Conservation (phyloP, 2,329 filamentous ascomycete species). For the Sarocladium strictum region DNA sequence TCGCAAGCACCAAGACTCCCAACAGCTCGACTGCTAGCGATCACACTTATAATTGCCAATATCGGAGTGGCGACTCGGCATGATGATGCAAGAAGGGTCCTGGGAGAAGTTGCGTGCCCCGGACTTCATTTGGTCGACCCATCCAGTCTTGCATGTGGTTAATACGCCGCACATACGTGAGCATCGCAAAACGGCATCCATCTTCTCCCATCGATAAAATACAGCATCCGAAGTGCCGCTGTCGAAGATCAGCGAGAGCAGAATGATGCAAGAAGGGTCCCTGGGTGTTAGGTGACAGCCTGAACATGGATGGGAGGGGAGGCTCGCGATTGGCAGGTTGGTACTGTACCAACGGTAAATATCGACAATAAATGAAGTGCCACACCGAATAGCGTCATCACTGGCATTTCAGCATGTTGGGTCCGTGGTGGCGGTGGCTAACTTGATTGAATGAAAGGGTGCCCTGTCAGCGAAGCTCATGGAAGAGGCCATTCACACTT, state of each 20-base stretch:
- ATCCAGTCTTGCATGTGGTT: not conserved
- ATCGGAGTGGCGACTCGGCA: not conserved
- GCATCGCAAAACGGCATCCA: not conserved
- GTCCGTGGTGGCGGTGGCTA: not conserved
- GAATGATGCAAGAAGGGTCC: conserved; percentile 4
- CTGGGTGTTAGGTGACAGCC: not conserved
- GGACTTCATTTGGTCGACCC: not conserved
- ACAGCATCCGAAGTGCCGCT: not conserved
- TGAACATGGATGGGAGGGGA: not conserved
- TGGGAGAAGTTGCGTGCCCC: not conserved
- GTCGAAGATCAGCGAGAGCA: not conserved
- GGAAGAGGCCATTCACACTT: conserved; percentile 4
- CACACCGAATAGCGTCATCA: conserved; percentile 4
- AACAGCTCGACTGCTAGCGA: not conserved
- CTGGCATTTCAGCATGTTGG: not conserved
- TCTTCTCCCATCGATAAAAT: not conserved
- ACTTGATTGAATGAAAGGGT: not conserved
- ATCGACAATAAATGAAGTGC: conserved; percentile 5
- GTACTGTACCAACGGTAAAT: not conserved
- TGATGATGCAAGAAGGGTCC: not conserved
- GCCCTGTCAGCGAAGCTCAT: not conserved
- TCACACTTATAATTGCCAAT: not conserved
- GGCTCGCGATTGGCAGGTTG: not conserved
- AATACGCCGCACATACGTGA: not conserved
- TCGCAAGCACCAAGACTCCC: not conserved